Evolutionary conservation across 139 green algal genomes (phyloP).

Genomic region (Auxenochlorella pyrenoidosa): DNA sequence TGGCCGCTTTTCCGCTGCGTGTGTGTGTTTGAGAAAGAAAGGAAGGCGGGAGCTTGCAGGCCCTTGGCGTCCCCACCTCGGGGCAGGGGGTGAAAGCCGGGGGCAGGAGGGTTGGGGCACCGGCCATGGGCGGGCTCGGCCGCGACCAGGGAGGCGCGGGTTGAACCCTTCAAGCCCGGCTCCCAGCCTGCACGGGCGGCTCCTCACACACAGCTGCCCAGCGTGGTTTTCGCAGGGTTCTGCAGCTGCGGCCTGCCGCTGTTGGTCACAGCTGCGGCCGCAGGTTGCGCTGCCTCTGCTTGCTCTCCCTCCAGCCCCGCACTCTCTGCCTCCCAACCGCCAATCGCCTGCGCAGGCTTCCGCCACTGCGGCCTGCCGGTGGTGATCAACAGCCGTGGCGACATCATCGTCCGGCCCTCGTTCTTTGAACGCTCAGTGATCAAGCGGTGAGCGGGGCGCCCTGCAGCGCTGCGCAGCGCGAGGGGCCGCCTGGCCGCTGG

Average conservation of each 20-base stretch:
- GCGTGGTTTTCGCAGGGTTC: not conserved
- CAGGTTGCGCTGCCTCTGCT: not conserved
- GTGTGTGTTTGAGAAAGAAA: too few species aligned
- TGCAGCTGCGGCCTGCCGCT: not conserved
- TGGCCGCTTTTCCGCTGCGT: too few species aligned
- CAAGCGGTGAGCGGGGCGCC: not conserved
- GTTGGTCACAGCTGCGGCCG: not conserved
- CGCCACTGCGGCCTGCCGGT: conserved; percentile 1
- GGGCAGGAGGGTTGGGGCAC: too few species aligned
- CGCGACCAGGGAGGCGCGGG: too few species aligned
- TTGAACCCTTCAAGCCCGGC: not conserved
- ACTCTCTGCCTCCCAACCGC: too few species aligned
- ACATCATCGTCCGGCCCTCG: conserved; percentile 22
- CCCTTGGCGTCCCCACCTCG: too few species aligned
- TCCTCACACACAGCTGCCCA: not conserved
- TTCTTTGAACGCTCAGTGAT: conserved; percentile 17
- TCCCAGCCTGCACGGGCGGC: not conserved
- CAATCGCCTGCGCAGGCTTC: conserved; percentile 11
- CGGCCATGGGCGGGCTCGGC: too few species aligned
- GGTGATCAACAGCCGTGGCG: not conserved
- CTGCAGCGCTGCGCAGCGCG: too few species aligned
- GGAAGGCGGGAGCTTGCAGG: too few species aligned
- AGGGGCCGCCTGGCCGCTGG: too few species aligned
- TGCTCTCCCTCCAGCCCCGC: too few species aligned
- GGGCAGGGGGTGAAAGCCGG: too few species aligned